Percentiles rank a stretch among this genome's conserved stretches.
These are phyloP conservation scores for Tetradesmus lagerheimii DNA, from an alignment of 139 green algal species.

Conservation along the genomic window DNA sequence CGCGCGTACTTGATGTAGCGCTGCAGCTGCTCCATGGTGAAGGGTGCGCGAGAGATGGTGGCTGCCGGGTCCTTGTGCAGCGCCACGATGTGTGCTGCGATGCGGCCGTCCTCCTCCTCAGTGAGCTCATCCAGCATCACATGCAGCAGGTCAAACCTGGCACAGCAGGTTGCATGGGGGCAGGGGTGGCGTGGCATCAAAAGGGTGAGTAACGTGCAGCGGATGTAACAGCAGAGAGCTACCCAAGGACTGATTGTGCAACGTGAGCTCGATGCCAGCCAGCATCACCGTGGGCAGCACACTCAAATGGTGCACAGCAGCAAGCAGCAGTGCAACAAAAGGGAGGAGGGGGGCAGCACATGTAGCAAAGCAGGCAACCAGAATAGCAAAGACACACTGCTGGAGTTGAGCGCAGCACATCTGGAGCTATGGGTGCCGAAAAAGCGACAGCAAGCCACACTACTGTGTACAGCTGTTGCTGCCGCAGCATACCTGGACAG, in stretches of 20 bases:
- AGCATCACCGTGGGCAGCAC: too few species aligned
- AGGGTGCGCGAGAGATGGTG: slow-evolving; percentile 71
- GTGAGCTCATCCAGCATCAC: slow-evolving; percentile 96
- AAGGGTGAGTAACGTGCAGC: not conserved
- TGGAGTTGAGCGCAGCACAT: too few species aligned
- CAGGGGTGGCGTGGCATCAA: not conserved
- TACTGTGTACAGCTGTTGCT: not conserved
- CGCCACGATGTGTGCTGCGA: slow-evolving; percentile 88
- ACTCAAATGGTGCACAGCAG: too few species aligned
- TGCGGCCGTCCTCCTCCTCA: slow-evolving; percentile 76
- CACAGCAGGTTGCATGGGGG: not conserved
- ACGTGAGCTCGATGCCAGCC: too few species aligned
- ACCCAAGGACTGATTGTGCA: too few species aligned
- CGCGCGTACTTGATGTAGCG: slow-evolving; percentile 96
- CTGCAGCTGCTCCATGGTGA: slow-evolving; percentile 92
- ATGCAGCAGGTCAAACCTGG: slow-evolving; percentile 95
- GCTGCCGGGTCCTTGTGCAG: slow-evolving; percentile 70
- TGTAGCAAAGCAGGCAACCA: too few species aligned
- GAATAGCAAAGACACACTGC: too few species aligned
- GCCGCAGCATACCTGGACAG: slow-evolving; percentile 79
- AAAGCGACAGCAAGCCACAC: not conserved
- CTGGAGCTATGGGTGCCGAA: too few species aligned
- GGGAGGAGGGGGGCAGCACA: too few species aligned
- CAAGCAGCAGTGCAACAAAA: too few species aligned
- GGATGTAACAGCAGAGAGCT: not conserved